These are phyloP conservation scores for Colletotrichum eremochloae DNA, from an alignment of 2,329 filamentous ascomycete genomes.

Conservation along the genomic window DNA sequence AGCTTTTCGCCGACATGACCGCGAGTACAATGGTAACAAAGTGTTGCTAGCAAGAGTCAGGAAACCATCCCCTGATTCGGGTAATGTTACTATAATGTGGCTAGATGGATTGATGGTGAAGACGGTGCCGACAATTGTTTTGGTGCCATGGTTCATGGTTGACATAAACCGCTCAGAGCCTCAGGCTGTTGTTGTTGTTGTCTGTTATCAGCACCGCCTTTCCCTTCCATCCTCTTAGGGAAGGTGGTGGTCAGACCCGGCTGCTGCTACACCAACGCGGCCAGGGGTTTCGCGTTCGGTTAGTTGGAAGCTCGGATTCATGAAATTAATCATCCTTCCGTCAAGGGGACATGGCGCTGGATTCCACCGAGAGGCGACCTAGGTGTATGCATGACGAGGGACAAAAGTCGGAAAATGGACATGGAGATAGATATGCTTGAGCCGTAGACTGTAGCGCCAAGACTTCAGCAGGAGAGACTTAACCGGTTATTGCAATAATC, in stretches of 20 bases:
- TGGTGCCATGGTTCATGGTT: neutral
- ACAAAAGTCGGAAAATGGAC: neutral
- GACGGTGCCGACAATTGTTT: neutral
- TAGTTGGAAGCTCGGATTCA: slow-evolving; percentile 10
- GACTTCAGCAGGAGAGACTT: neutral
- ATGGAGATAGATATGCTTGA: neutral
- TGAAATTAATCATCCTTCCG: neutral
- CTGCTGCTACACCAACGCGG: slow-evolving; percentile 21
- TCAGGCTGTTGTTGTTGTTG: neutral
- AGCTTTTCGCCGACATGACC: slow-evolving; percentile 35
- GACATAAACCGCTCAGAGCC: neutral
- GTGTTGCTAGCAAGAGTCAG: slow-evolving; percentile 1
- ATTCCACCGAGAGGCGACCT: neutral
- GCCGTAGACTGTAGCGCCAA: slow-evolving; percentile 26
- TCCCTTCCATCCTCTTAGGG: neutral
- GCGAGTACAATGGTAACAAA: neutral
- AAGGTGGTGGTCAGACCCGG: slow-evolving; percentile 9
- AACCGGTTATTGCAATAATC: slow-evolving; percentile 17
- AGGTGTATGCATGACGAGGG: neutral
- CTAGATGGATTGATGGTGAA: neutral
- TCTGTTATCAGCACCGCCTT: neutral
- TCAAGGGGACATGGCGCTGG: neutral
- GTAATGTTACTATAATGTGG: neutral
- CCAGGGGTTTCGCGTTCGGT: slow-evolving; percentile 11
- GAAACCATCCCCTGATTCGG: neutral